phyloP scores from a whole-genome alignment of 768 basidiomycete species.

The Coprinopsis sp. region DNA sequence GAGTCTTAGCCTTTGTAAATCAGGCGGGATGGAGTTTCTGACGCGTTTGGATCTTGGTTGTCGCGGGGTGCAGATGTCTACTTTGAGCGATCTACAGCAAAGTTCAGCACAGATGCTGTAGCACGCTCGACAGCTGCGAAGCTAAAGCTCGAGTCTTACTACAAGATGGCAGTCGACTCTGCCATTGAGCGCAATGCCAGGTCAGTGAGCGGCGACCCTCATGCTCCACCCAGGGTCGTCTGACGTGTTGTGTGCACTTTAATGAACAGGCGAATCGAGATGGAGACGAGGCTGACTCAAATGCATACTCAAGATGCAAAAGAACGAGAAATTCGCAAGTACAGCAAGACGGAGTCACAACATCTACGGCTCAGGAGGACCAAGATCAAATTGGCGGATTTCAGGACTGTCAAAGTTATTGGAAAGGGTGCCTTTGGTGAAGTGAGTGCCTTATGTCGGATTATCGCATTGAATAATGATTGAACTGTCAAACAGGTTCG shows the following conservation, averaged over 20 bases:
- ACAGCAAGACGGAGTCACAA: slow-evolving; percentile 82
- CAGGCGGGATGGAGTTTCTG: no score
- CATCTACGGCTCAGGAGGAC: slow-evolving; percentile 91
- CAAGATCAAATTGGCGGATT: slow-evolving; percentile 89
- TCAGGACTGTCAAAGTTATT: slow-evolving; percentile 96
- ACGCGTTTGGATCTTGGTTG: no score
- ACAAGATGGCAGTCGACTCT: slow-evolving; percentile 96
- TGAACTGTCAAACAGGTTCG: slow-evolving; percentile 69
- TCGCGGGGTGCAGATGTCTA: slow-evolving; percentile 97
- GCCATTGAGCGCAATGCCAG: slow-evolving; percentile 94
- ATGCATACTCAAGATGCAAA: slow-evolving; percentile 75
- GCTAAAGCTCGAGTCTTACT: slow-evolving; percentile 95
- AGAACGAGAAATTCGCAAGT: slow-evolving; percentile 81
- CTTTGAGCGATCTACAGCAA: slow-evolving; percentile 82
- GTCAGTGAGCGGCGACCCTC: slow-evolving; percentile 33
- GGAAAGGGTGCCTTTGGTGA: slow-evolving; percentile 99
- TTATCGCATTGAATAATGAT: no score
- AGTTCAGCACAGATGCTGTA: slow-evolving; percentile 81
- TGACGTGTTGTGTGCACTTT: slow-evolving; percentile 1
- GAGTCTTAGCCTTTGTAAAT: neutral
- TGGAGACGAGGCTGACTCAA: slow-evolving; percentile 82
- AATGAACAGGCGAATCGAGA: slow-evolving; percentile 69
- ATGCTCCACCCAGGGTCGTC: neutral
- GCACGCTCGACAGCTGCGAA: slow-evolving; percentile 92
- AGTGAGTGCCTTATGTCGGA: slow-evolving; percentile 50